Base-by-base conservation (phyloP, 768 basidiomycete species). In the Pisolithus albus region DNA sequence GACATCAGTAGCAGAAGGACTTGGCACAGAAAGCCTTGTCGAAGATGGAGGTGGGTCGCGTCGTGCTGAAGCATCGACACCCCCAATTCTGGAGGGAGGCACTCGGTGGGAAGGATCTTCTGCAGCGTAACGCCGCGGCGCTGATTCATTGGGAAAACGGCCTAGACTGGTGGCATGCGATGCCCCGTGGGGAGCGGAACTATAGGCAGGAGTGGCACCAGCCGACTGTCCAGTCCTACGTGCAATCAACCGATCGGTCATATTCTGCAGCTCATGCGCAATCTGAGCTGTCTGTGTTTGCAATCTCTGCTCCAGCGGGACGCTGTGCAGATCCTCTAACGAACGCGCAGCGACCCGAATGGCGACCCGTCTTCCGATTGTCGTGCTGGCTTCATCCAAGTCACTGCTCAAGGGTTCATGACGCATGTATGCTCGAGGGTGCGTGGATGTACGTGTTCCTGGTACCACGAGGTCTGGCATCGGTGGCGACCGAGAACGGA, bases 291-390 rank as follows among this genome's bases (percentile, higher is more conserved):
- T 61, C 50, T 70, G 66, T 1, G 49, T 54, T 37, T 65, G 64
- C 48, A 63, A 26, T 44, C 52, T 61, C 40, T 67, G 67, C 36
- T 67, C 67, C 1, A 70, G 55, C 11, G 59, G 53, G 26, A 52
- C 56, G 30, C 53, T 53, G 16, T 4, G 34, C 34, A 11, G 13
- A 15, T 46, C 40, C 5, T 65, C 57, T 32, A 63, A 47, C 36
- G 57, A 41, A 45, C 46, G 32, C 13, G 49, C 49, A 28, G 52
- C 57, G 18, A 59, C 28, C 49, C 67, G 67, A 3, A 69, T 69
- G 3, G 67, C 64, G 40, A 68, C 67, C 37, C 66, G 67, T 24
- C 69, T 62, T 34, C 67, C 67, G 16, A 70, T 69, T 64, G 67
- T 63, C 4, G 67, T 68, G 9, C 56, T 65, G 15, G 69, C 54